Conservation (phyloP, 371 early-diverging fungal species). For the Saksenaea oblongispora region DNA sequence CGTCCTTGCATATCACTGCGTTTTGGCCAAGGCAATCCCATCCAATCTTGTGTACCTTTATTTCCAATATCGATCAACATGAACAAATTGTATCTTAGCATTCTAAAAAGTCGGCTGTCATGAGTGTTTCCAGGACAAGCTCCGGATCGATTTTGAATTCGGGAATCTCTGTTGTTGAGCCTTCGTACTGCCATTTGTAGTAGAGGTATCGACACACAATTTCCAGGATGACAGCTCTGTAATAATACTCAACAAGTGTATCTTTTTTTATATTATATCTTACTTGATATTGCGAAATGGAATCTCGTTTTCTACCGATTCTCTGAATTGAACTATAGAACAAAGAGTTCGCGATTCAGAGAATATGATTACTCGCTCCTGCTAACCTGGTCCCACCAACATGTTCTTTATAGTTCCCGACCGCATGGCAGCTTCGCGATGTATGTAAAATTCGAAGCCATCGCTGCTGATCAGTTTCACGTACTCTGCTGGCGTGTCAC, state of each 20-base stretch:
- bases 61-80: no score
- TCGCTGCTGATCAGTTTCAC: conserved; percentile 87
- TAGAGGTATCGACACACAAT: conserved; percentile 91
- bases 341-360: not conserved
- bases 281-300: conserved; percentile 92
- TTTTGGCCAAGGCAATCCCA: no score
- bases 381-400: conserved; percentile 79
- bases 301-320: conserved; percentile 85
- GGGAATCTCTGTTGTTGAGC: conserved; percentile 78
- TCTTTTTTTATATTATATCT: conserved; percentile 6
- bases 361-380: not conserved
- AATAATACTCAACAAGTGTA: not conserved
- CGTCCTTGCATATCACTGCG: no score
- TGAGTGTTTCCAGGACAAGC: conserved; percentile 87
- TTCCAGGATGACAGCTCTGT: conserved; percentile 83
- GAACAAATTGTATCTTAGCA: conserved; percentile 48
- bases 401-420: conserved; percentile 93
- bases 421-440: conserved; percentile 86
- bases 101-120: conserved; percentile 95
- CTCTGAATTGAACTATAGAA: conserved; percentile 81
- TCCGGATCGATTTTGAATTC: conserved; percentile 90
- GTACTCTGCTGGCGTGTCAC: conserved; percentile 40
- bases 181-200: conserved; percentile 73
- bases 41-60: no score
- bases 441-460: conserved; percentile 88